A percentile compares a stretch with the other conserved stretches of the same genome.
Conservation (phyloP, 371 early-diverging fungal species). For the Entomophthora muscae region DNA sequence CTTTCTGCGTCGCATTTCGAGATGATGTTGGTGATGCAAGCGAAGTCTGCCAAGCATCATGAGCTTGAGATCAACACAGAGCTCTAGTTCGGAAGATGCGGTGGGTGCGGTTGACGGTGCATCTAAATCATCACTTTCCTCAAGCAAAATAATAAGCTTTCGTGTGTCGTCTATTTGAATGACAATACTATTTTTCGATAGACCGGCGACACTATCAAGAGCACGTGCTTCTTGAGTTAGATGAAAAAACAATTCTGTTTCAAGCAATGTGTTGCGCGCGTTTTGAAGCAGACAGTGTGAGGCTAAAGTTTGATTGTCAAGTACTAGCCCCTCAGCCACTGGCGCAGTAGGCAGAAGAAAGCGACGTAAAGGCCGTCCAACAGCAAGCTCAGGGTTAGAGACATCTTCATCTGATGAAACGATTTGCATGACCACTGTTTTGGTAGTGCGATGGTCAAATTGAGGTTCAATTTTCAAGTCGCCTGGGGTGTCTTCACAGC, state of each 20-base stretch:
- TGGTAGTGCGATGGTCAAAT: background rate
- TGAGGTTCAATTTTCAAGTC: background rate
- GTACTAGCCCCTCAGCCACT: background rate
- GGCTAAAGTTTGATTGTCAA: background rate
- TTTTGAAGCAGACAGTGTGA: background rate
- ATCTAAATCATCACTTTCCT: too few relatives aligned
- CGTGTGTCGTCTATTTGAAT: background rate
- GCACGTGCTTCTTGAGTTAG: conserved; percentile 10
- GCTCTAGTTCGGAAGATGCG: background rate
- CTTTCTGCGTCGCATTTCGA: background rate
- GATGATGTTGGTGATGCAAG: background rate
- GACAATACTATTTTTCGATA: background rate
- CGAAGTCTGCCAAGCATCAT: background rate
- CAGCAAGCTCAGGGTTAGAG: background rate
- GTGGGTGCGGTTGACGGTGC: too few relatives aligned
- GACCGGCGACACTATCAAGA: background rate
- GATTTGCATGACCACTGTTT: background rate
- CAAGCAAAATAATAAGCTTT: background rate
- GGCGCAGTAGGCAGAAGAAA: background rate
- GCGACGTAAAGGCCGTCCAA: background rate
- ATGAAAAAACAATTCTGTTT: background rate
- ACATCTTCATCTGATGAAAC: background rate
- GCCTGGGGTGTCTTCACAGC: background rate
- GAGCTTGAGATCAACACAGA: background rate
- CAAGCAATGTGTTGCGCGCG: background rate